Evolutionary conservation across 257 asterid species (phyloP).

Genomic region (Salvia hispanica): DNA sequence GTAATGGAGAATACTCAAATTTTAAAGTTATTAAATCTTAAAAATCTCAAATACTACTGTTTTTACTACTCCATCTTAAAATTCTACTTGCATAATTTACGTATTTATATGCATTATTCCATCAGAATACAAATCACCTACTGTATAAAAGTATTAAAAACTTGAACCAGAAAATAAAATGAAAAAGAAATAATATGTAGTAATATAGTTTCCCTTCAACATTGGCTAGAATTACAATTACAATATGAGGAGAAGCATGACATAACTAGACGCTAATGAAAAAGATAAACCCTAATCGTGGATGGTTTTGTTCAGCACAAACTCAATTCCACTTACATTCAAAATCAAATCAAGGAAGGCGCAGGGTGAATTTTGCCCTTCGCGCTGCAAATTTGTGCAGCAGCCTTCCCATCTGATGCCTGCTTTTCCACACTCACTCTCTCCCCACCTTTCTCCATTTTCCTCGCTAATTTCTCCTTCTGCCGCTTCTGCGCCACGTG

Average conservation of each 20-base stretch:
- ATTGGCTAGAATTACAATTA: not conserved
- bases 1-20: too few relatives aligned
- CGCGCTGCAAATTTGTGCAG: not conserved
- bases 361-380: slow-evolving; percentile 24
- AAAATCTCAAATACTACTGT: too few relatives aligned
- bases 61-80: too few relatives aligned
- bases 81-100: too few relatives aligned
- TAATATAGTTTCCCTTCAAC: not conserved
- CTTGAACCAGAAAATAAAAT: not conserved
- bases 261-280: not conserved
- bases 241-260: not conserved
- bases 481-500: slow-evolving; percentile 37
- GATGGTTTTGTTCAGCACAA: not conserved
- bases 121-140: too few relatives aligned
- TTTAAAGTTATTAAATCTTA: too few relatives aligned
- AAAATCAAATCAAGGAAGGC: not conserved
- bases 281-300: not conserved
- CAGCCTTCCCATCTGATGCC: not conserved
- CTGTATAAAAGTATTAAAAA: too few relatives aligned
- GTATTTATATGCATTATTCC: too few relatives aligned
- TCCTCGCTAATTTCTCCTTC: slow-evolving; percentile 30
- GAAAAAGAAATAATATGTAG: not conserved
- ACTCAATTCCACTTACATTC: too few relatives aligned
- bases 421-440: not conserved
- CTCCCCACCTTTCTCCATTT: slow-evolving; percentile 9